phyloP scores from a whole-genome alignment of 768 basidiomycete genomes.

The Suillus occidentalis region DNA sequence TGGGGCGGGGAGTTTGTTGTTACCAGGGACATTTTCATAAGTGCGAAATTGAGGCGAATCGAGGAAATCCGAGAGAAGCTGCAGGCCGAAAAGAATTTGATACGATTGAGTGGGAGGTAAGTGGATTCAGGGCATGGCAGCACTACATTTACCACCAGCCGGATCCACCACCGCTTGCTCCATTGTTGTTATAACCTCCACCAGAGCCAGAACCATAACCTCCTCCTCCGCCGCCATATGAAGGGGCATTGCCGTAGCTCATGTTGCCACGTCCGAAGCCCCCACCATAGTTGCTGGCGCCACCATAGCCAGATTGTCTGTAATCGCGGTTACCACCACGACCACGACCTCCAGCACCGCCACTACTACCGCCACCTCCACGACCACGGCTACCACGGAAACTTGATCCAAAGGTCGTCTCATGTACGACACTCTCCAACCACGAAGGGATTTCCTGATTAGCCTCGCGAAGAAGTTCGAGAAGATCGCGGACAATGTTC shows the following conservation, averaged over 20 bases:
- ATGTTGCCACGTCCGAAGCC: constrained; percentile 29
- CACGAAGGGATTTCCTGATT: constrained; percentile 93
- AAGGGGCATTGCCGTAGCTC: constrained; percentile 24
- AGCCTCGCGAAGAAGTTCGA: constrained; percentile 93
- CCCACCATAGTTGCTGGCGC: constrained; percentile 36
- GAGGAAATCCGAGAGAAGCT: constrained; percentile 18
- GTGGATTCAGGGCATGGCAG: constrained; percentile 10
- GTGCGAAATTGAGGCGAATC: constrained; percentile 16
- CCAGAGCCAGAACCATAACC: constrained; percentile 44
- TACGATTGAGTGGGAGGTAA: constrained; percentile 10
- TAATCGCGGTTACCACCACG: constrained; percentile 40
- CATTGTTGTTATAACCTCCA: constrained; percentile 23
- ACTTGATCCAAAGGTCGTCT: constrained; percentile 68
- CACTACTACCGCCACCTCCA: constrained; percentile 52
- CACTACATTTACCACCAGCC: constrained; percentile 48
- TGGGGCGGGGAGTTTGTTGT: constrained; percentile 17
- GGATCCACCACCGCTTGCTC: constrained; percentile 31
- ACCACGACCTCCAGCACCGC: constrained; percentile 40
- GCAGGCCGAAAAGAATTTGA: constrained; percentile 9
- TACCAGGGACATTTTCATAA: constrained; percentile 26
- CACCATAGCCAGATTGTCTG: constrained; percentile 32
- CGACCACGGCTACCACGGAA: constrained; percentile 56
- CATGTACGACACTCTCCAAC: constrained; percentile 85
- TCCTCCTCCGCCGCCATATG: constrained; percentile 38
- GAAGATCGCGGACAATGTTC: constrained; percentile 86